Base-by-base conservation (phyloP, 768 basidiomycete genomes). In the Kwoniella europaea region DNA sequence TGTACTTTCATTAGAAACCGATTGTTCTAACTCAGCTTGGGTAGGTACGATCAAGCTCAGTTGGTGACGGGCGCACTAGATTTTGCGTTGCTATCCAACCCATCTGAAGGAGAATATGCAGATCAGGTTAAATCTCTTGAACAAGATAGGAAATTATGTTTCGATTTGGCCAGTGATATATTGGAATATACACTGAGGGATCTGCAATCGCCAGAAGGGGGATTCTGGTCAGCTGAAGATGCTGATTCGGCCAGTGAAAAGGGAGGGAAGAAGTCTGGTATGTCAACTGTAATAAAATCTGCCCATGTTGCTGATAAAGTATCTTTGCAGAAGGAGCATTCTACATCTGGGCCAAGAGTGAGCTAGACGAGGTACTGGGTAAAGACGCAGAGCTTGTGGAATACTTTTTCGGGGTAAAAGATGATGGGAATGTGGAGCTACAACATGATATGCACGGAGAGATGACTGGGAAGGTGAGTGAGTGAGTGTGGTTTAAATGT, bases 151-250 rank as follows among this genome's bases (percentile, higher is more conserved):
- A 64, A 65, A 64, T 29, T 78, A 22, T 79, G 78, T 58, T 68
- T 75, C 29, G 77, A 79, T 41, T 76, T 84, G 65, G 84, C 84
- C 2, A 72, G 75, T 7, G 82, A 84, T 66, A 84, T 85, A 53
- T 64, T 85, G 15, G 68, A 79, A 43, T 86, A 86, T 72, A 77
- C 76, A 10, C 62, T 81, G 27, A 76, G 84, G 15, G 82, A 84
- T 66, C 79, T 86, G 4, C 69, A 71, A 18, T 84, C 79, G 67
- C 79, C 83, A 12, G 75, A 76, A 35, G 85, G 82, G 22, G 85
- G 82, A 12, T 84, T 85, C 70, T 85, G 78, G 74, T 82, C 81
- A 61, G 85, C 86, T 0, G 85, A 86, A 64, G 86, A 86, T 69
- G 86, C 86, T 1, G 86, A 86, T 64, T 84, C 84, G 1, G 78